These are phyloP conservation scores for Dactylorhiza incarnata DNA, from an alignment of 106 monocot genomes.

Conservation along the genomic window DNA sequence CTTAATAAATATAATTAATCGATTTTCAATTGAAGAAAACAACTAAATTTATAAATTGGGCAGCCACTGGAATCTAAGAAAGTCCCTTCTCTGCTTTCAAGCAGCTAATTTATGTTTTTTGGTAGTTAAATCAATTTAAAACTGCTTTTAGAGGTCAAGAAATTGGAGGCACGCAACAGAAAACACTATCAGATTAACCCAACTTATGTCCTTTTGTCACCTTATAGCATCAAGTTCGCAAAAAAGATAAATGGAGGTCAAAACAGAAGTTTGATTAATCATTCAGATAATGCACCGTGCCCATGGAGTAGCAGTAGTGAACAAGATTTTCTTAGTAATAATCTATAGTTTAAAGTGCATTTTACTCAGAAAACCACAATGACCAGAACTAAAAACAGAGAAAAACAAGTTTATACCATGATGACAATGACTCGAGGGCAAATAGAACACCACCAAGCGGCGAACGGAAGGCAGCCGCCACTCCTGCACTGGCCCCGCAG, in stretches of 20 bases:
- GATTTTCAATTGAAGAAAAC: too few species aligned
- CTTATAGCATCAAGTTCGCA: not conserved
- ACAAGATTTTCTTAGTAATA: not conserved
- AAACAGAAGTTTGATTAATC: not conserved
- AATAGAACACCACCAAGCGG: conserved; percentile 92
- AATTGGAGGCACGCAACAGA: too few species aligned
- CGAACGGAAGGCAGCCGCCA: conserved; percentile 86
- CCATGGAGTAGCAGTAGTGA: not conserved
- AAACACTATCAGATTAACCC: too few species aligned
- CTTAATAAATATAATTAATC: too few species aligned
- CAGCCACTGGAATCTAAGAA: too few species aligned
- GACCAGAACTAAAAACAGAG: not conserved
- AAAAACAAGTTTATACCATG: conserved; percentile 37
- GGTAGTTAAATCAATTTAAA: too few species aligned
- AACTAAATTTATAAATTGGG: too few species aligned
- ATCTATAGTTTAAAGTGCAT: not conserved
- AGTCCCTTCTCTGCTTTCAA: too few species aligned
- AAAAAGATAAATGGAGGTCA: not conserved
- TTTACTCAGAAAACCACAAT: not conserved
- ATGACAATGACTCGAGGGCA: conserved; percentile 72
- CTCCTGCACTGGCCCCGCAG: conserved; percentile 74
- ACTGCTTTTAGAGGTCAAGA: too few species aligned
- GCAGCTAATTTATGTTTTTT: too few species aligned
- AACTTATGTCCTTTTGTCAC: not conserved
- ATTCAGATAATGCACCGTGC: not conserved